Percentiles rank a stretch among this genome's conserved stretches.
These are phyloP conservation scores for Cryptosporidium bovis DNA, from an alignment of 169 alveolate species.

Conservation along the genomic window DNA sequence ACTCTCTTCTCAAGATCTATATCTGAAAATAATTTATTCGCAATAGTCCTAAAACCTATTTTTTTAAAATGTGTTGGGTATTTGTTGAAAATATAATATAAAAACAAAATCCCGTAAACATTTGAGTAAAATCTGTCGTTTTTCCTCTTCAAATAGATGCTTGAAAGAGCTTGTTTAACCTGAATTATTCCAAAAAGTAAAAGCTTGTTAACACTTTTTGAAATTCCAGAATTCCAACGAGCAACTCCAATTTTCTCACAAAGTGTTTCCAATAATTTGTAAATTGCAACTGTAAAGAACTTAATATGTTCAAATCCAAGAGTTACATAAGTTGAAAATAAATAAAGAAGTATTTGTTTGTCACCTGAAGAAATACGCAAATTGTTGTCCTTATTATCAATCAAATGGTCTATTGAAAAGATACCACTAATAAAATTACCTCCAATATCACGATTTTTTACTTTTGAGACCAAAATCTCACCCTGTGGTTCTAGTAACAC, in stretches of 20 bases:
- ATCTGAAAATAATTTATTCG: conserved; percentile 2
- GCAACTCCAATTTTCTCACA: conserved; percentile 1
- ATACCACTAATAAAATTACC: not conserved
- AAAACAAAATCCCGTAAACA: conserved; percentile 46
- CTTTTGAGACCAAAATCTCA: not conserved
- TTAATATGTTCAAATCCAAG: conserved; percentile 24
- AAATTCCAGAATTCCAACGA: not conserved
- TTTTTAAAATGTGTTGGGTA: conserved; percentile 48
- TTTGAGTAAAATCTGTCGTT: conserved; percentile 8
- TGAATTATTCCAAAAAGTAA: conserved; percentile 40
- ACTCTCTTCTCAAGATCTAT: no score
- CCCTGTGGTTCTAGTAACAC: conserved; percentile 48
- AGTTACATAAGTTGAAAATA: conserved; percentile 43
- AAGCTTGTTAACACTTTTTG: conserved; percentile 16
- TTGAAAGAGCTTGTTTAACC: conserved; percentile 35
- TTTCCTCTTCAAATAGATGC: not conserved
- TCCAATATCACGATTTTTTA: not conserved
- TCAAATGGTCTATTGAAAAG: conserved; percentile 18
- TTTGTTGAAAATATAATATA: not conserved
- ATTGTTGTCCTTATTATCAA: conserved; percentile 2
- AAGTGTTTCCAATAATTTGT: conserved; percentile 4
- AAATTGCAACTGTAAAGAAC: conserved; percentile 36
- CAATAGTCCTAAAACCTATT: not conserved
- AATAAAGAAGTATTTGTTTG: conserved; percentile 58
- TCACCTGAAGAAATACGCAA: conserved; percentile 61